These are phyloP conservation scores for Tetrapisispora namnaoensis DNA, from an alignment of 805 yeast genomes.

Conservation along the genomic window DNA sequence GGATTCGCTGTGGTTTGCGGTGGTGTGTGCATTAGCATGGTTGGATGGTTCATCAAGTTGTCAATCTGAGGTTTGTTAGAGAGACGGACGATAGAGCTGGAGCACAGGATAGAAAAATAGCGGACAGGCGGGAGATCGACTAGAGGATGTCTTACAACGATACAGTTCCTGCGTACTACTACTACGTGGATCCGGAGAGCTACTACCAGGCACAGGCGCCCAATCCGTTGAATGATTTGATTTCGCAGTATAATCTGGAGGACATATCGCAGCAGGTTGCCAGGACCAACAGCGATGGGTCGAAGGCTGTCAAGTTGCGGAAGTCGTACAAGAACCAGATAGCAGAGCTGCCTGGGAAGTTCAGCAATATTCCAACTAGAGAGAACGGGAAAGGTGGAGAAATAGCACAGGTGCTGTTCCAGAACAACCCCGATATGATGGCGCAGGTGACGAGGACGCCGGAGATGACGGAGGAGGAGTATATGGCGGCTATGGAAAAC, in stretches of 20 bases:
- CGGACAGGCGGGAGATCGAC: too few relatives aligned
- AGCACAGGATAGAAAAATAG: too few relatives aligned
- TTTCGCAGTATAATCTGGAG: conserved; percentile 56
- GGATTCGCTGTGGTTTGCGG: too few relatives aligned
- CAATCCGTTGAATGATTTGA: conserved; percentile 63
- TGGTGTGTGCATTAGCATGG: too few relatives aligned
- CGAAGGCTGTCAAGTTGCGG: conserved; percentile 84
- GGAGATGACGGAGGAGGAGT: conserved; percentile 22
- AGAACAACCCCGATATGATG: conserved; percentile 29
- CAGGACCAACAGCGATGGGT: conserved; percentile 76
- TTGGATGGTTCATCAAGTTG: too few relatives aligned
- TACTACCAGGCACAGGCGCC: conserved; percentile 41
- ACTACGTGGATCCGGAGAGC: conserved; percentile 31
- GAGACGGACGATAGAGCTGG: too few relatives aligned
- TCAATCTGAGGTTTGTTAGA: too few relatives aligned
- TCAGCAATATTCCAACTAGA: conserved; percentile 43
- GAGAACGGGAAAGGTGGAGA: conserved; percentile 33
- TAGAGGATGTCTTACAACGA: conserved; percentile 2
- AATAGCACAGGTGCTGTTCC: conserved; percentile 26
- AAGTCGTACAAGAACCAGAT: conserved; percentile 94
- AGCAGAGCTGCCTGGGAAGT: conserved; percentile 74
- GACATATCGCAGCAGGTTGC: conserved; percentile 72
- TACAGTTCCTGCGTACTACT: conserved; percentile 25
- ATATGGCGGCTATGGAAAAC: conserved; percentile 15
- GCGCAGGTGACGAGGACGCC: conserved; percentile 15